Evolutionary conservation across 2,329 filamentous ascomycete genomes (phyloP).

Genomic region (Penicillium sp.): DNA sequence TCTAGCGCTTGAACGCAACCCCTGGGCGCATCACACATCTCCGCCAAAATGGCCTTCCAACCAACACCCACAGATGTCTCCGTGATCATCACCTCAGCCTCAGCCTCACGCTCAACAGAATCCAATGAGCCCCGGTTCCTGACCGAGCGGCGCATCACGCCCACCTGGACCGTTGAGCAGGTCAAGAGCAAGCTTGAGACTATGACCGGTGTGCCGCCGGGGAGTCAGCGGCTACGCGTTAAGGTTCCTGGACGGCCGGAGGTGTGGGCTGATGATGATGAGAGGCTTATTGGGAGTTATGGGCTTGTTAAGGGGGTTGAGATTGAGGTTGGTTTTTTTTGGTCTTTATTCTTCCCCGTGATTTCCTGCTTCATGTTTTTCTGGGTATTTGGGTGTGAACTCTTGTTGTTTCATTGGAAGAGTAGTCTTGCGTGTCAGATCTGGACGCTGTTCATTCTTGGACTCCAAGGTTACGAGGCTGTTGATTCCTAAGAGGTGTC

Average conservation of each 20-base stretch:
- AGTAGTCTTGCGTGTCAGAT: not conserved
- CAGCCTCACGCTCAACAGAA: conserved; percentile 13
- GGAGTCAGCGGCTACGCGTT: conserved; percentile 73
- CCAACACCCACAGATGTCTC: conserved; percentile 42
- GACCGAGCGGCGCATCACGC: conserved; percentile 88
- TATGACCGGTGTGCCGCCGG: conserved; percentile 86
- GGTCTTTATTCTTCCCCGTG: too few relatives aligned
- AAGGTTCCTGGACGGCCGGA: conserved; percentile 64
- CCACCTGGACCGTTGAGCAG: conserved; percentile 83
- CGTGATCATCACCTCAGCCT: conserved; percentile 41
- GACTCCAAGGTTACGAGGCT: too few relatives aligned
- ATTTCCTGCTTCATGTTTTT: too few relatives aligned
- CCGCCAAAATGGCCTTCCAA: conserved; percentile 36
- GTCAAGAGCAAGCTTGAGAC: conserved; percentile 88
- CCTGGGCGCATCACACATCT: not conserved
- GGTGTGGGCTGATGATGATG: conserved; percentile 69
- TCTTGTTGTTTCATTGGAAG: too few relatives aligned
- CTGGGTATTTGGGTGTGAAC: too few relatives aligned
- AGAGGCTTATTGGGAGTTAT: conserved; percentile 61
- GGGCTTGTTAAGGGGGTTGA: conserved; percentile 44
- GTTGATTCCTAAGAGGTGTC: too few relatives aligned
- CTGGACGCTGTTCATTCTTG: too few relatives aligned
- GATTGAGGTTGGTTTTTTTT: conserved; percentile 40
- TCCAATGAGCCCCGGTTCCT: conserved; percentile 46
- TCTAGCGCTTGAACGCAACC: not conserved